Evolutionary conservation across 208 protist genomes (phyloP).

Genomic region (Kentomonas sorsogonicus): DNA sequence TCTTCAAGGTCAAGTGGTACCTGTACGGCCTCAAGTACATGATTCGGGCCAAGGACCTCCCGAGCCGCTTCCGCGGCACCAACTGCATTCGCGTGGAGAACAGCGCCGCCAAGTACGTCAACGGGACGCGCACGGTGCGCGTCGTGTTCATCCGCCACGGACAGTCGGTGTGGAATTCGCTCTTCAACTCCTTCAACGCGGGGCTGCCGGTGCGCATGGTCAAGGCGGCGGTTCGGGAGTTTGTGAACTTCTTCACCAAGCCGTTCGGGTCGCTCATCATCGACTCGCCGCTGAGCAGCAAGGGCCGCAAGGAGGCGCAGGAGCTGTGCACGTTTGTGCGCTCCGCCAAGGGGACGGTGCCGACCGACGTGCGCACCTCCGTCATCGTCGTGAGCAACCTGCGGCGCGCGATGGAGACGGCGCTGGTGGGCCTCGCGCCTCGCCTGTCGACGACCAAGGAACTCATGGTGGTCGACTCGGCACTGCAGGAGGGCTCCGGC

Average conservation of each 20-base stretch:
- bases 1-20: slow-evolving; percentile 52
- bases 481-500: slow-evolving; percentile 84
- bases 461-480: slow-evolving; percentile 78
- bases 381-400: slow-evolving; percentile 82
- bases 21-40: slow-evolving; percentile 53
- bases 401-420: slow-evolving; percentile 85
- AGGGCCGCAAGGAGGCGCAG: slow-evolving; percentile 57
- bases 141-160: slow-evolving; percentile 91
- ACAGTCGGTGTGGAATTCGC: slow-evolving; percentile 91
- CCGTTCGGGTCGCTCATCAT: slow-evolving; percentile 83
- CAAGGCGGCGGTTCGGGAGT: slow-evolving; percentile 42
- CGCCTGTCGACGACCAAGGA: slow-evolving; percentile 60
- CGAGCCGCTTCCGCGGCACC: slow-evolving; percentile 48
- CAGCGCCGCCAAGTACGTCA: slow-evolving; percentile 16
- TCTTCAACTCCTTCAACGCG: slow-evolving; percentile 74
- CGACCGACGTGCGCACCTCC: slow-evolving; percentile 50
- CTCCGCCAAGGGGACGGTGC: slow-evolving; percentile 51
- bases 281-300: slow-evolving; percentile 85
- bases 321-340: slow-evolving; percentile 70
- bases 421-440: slow-evolving; percentile 51
- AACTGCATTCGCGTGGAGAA: slow-evolving; percentile 61
- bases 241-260: slow-evolving; percentile 54
- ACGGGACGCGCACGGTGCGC: slow-evolving; percentile 59
- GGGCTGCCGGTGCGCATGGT: slow-evolving; percentile 57
- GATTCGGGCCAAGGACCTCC: slow-evolving; percentile 62